Conservation (phyloP, 257 asterid species). For the Gynochthodes officinalis region DNA sequence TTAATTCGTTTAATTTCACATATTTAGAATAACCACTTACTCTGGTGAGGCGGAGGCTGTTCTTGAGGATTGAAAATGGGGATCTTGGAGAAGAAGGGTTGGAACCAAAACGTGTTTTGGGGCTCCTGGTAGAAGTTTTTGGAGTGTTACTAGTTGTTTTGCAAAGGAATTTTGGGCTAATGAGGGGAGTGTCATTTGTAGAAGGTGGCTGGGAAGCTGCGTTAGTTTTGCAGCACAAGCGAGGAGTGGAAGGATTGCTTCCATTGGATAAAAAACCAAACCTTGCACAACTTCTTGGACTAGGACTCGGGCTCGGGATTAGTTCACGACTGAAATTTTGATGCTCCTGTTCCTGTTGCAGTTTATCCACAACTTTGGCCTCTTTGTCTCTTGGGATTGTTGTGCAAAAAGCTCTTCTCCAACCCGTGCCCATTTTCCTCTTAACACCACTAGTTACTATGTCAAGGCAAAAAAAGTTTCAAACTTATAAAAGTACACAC, state of each 20-base stretch:
- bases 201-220: conserved; percentile 1
- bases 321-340: conserved; percentile 20
- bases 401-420: conserved; percentile 93
- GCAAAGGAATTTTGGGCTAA: conserved; percentile 51
- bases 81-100: conserved; percentile 93
- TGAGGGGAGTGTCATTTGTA: conserved; percentile 13
- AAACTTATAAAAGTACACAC: not conserved
- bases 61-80: conserved; percentile 81
- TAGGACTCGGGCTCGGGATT: conserved; percentile 27
- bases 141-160: conserved; percentile 39
- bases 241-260: conserved; percentile 66
- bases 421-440: conserved; percentile 65
- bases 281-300: conserved; percentile 29
- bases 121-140: conserved; percentile 32
- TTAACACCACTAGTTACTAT: not conserved
- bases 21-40: conserved; percentile 41
- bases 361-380: conserved; percentile 17
- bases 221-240: conserved; percentile 56
- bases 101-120: conserved; percentile 34
- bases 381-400: conserved; percentile 54
- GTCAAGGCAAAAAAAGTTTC: not conserved
- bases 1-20: not conserved
- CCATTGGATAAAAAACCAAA: conserved; percentile 35
- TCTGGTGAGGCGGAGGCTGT: conserved; percentile 68
- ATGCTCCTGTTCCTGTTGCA: conserved; percentile 20